These are phyloP conservation scores for Populus tomentosa DNA, from an alignment of 441 rosid species.

Conservation along the genomic window DNA sequence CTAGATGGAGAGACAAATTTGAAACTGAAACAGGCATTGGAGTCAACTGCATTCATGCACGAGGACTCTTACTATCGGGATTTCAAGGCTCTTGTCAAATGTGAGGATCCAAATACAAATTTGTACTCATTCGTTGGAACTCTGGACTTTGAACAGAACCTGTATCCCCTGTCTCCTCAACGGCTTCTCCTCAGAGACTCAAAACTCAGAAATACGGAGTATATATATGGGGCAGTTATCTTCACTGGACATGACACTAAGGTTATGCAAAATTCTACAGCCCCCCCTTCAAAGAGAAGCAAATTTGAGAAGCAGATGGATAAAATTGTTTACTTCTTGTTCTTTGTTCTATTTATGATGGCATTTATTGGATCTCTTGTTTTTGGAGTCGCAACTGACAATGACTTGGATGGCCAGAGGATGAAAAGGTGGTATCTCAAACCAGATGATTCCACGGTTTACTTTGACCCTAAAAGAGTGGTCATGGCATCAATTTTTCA, in stretches of 20 bases:
- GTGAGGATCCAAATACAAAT: constrained; percentile 89
- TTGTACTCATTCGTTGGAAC: constrained; percentile 75
- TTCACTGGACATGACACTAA: constrained; percentile 81
- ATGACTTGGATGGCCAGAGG: constrained; percentile 46
- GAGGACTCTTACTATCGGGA: constrained; percentile 48
- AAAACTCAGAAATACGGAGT: constrained; percentile 75
- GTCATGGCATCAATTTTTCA: constrained; percentile 48
- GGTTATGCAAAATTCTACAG: constrained; percentile 71
- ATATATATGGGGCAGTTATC: constrained; percentile 60
- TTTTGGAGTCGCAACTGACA: constrained; percentile 53
- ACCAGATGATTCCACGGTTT: constrained; percentile 49
- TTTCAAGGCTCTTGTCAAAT: constrained; percentile 58
- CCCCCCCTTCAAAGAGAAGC: constrained; percentile 83
- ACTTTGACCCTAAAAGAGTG: constrained; percentile 48
- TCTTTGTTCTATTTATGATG: constrained; percentile 47
- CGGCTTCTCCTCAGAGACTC: constrained; percentile 30
- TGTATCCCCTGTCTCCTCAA: constrained; percentile 64
- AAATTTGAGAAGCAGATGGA: constrained; percentile 72
- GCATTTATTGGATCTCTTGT: constrained; percentile 51
- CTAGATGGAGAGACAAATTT: constrained; percentile 89
- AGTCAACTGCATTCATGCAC: constrained; percentile 41
- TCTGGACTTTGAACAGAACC: constrained; percentile 46
- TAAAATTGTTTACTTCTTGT: constrained; percentile 60
- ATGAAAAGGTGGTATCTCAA: constrained; percentile 80
- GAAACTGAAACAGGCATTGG: constrained; percentile 68